Conservation (phyloP, 257 asterid species). For the Rhazya stricta region DNA sequence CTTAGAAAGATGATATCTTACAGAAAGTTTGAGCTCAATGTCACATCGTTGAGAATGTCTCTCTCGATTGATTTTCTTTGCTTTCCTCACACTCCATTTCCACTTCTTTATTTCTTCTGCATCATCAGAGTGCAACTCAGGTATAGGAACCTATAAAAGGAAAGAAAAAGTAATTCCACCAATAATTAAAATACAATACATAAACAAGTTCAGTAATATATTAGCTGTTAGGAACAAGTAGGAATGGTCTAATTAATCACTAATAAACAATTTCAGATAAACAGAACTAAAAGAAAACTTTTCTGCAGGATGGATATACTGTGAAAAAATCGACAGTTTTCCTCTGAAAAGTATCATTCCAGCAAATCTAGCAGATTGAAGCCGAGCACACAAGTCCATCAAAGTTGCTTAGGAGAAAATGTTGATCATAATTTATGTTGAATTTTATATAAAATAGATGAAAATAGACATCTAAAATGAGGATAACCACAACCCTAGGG, state of each 20-base stretch:
- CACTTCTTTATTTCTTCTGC: slow-evolving; percentile 57
- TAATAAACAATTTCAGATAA: background rate
- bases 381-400: background rate
- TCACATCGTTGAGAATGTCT: slow-evolving; percentile 91
- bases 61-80: slow-evolving; percentile 80
- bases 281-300: background rate
- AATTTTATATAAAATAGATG: background rate
- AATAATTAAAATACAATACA: background rate
- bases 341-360: background rate
- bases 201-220: background rate
- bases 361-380: background rate
- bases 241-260: background rate
- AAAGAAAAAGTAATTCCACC: slow-evolving; percentile 8
- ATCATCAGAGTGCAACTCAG: slow-evolving; percentile 64
- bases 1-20: slow-evolving; percentile 32
- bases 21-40: slow-evolving; percentile 84
- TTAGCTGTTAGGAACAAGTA: background rate
- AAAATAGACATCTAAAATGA: background rate
- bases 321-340: background rate
- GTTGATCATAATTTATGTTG: background rate
- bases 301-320: background rate
- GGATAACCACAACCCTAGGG: background rate
- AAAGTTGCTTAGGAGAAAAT: background rate
- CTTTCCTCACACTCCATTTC: slow-evolving; percentile 81
- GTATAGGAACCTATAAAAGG: slow-evolving; percentile 61